Evolutionary conservation across 805 yeast genomes (phyloP), one percentile per base, ranked within the genome.

Genomic region (Candida coleopterorum): DNA sequence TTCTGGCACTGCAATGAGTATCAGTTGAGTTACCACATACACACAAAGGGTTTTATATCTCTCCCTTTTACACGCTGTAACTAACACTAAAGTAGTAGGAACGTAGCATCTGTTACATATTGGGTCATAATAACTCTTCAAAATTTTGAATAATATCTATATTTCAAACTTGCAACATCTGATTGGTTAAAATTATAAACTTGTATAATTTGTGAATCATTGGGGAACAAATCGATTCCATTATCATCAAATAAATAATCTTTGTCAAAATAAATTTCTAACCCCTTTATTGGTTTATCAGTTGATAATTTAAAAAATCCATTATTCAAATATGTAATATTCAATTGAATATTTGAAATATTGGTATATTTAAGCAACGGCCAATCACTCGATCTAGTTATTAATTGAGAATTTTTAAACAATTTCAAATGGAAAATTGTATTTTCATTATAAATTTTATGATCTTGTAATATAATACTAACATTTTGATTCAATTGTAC

Each of bases 191-290:
- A 40, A 3, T 44, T 54, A 8, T 34, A 26, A 6, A 44, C 42
- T 7, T 18, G 22, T 9, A 55, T 52, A 3, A 40, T 40, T 33
- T 45, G 47, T 25, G 31, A 29, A 18, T 44, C 52, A 9, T 63
- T 61, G 1, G 77, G 76, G 46, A 70, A 64, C 22, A 73, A 38
- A 38, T 72, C 79, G 39, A 73, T 54, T 5, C 76, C 75, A 43
- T 73, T 73, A 41, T 73, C 77, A 8, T 48, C 47, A 18, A 65
- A 47, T 18, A 44, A 41, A 17, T 29, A 28, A 9, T 6, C 9
- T 17, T 57, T 34, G 33, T 57, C 58, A 7, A 56, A 40, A 2
- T 41, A 37, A 9, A 71, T 35, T 32, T 56, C 62, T 9, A 72
- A 62, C 4, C 75, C 74, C 47, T 72, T 73, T 17, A 70, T 59